Evolutionary conservation across 2,329 filamentous ascomycete species (phyloP), one percentile per base, ranked within the genome.

Genomic region (Alternaria rosae): DNA sequence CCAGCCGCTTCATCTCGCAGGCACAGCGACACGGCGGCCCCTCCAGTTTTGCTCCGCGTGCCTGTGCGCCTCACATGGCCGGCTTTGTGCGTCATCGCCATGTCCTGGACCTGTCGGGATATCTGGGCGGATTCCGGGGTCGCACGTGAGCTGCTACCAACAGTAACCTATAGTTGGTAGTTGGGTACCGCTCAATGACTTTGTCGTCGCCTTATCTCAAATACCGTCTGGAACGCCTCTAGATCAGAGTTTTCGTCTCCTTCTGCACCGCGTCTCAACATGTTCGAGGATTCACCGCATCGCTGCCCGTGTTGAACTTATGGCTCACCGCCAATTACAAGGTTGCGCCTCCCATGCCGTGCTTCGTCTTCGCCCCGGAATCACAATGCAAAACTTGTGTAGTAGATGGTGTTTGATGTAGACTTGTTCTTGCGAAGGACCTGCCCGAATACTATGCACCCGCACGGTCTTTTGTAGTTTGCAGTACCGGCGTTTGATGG

Each of bases 321-420:
- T 62, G 57, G 30, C 66, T 65, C 67, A 71, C 69, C 69, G 69
- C 69, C 65, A 62, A 51, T 38, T 51, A 9, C 47, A 51, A 35
- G 28, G 55, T 65, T 66, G 61, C 54, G 57, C 38, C 26, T 61
- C 12, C 47, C 47, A 57, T 32, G 44, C 42, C 57, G 25, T 38
- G 44, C 25, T 50, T 32, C 35, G 26, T 21, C 45, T 54, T 53
- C 52, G 53, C 54, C 25, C 38, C 30, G 13, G 12, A 20, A 13
- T 30, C n/a, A 21, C 32, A 51, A 26, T 41, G 57, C 25, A 32
- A 15, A 50, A 20, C 17, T 23, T 26, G 21, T 11, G 12, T 51
- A 45, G n/a, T 3, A 26, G 20, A 26, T 12, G 4, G 54, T 12
- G 0, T 21, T 50, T 5, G 6, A 13, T 13, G 12, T 15, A 13